Evolutionary conservation across 2,329 filamentous ascomycete genomes (phyloP).

Genomic region (Fusarium liriodendri): DNA sequence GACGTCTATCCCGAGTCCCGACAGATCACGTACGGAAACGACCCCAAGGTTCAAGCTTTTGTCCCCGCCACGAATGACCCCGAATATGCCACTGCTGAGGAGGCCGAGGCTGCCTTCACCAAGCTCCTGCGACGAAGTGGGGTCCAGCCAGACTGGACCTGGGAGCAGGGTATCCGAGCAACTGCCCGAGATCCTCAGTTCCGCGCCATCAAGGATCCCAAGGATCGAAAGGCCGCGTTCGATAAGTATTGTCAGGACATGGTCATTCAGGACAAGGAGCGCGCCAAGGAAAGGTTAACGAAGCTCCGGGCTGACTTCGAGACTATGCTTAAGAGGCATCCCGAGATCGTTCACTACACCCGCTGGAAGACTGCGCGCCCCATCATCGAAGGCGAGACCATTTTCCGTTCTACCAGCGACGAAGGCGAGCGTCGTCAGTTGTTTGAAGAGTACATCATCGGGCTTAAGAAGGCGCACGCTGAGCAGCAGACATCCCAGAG

Average conservation of each 20-base stretch:
- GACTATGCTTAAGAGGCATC: slow-evolving; percentile 94
- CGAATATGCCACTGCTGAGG: slow-evolving; percentile 82
- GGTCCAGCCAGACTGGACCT: slow-evolving; percentile 91
- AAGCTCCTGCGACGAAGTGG: slow-evolving; percentile 88
- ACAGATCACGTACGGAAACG: slow-evolving; percentile 68
- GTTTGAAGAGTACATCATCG: slow-evolving; percentile 91
- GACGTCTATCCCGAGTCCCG: slow-evolving; percentile 64
- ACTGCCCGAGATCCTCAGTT: slow-evolving; percentile 94
- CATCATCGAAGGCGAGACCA: slow-evolving; percentile 94
- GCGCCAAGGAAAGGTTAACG: slow-evolving; percentile 89
- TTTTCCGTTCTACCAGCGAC: slow-evolving; percentile 90
- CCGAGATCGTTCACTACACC: slow-evolving; percentile 96
- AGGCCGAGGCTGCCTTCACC: slow-evolving; percentile 92
- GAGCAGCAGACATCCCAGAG: slow-evolving; percentile 79
- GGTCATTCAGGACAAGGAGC: slow-evolving; percentile 91
- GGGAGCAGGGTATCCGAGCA: slow-evolving; percentile 88
- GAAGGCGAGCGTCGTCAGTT: slow-evolving; percentile 89
- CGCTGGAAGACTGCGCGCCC: slow-evolving; percentile 96
- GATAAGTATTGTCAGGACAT: slow-evolving; percentile 95
- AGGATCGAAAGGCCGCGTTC: slow-evolving; percentile 89
- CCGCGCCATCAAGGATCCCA: slow-evolving; percentile 91
- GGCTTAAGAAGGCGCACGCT: slow-evolving; percentile 82
- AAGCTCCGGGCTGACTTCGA: slow-evolving; percentile 95
- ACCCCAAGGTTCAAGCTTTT: slow-evolving; percentile 67
- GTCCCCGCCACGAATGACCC: slow-evolving; percentile 76